phyloP scores from a whole-genome alignment of 176 grass and related monocot genomes.

The Aegilops tauschii region DNA sequence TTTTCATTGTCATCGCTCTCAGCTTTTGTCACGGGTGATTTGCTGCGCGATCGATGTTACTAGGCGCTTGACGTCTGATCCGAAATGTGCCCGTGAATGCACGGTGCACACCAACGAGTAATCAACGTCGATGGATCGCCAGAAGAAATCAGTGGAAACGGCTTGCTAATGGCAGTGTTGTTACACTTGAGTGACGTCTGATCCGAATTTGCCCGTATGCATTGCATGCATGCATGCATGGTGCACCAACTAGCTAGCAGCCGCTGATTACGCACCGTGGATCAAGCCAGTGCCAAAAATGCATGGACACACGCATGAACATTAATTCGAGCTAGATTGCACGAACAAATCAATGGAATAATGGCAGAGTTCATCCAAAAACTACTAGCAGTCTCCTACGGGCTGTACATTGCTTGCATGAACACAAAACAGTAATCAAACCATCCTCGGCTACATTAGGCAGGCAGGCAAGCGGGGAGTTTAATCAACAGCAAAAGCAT shows the following conservation, averaged over 20 bases:
- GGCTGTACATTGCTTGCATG: constrained; percentile 41
- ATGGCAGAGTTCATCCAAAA: not conserved
- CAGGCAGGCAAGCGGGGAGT: not conserved
- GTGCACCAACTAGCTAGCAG: not conserved
- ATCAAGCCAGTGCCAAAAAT: not conserved
- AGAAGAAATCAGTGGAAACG: not conserved
- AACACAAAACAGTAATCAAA: not conserved
- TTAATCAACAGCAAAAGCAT: not conserved
- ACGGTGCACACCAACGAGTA: not conserved
- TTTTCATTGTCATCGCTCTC: no score
- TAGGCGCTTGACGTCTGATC: not conserved
- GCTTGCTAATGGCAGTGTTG: not conserved
- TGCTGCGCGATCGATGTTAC: not conserved
- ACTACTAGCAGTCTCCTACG: not conserved
- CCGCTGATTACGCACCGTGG: not conserved
- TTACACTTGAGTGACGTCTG: constrained; percentile 20
- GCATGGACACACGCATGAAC: not conserved
- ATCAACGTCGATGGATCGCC: not conserved
- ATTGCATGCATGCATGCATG: not conserved
- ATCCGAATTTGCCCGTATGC: not conserved
- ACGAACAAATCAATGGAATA: constrained; percentile 4
- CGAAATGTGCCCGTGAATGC: not conserved
- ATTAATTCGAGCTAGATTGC: not conserved
- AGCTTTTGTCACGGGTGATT: not conserved
- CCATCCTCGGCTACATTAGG: not conserved